Base-by-base conservation (phyloP, 331 rosid genomes). In the Stylosanthes scabra region DNA sequence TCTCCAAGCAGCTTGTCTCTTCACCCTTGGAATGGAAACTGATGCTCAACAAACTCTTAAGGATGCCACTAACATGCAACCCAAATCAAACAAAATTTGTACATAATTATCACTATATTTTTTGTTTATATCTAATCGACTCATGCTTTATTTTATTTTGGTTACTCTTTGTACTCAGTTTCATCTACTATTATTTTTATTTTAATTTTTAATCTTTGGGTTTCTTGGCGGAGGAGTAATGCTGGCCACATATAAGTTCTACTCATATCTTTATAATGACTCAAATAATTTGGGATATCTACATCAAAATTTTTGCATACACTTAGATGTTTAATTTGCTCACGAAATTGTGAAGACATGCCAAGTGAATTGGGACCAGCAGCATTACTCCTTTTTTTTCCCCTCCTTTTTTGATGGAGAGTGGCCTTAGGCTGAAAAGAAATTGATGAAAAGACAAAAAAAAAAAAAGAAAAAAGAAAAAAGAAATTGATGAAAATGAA, bases 31-130 rank as follows among this genome's bases (percentile, higher is more conserved):
- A 55, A 95, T 92, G 97, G 97, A 95, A 66, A 87, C 84, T 76
- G 99, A 95, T 80, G 99, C 97, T 39, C 97, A 91, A 65, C 96
- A 95, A 78, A 86, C 96, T 51, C 96, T 95, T 56, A 91, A 85
- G 75, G 96, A 90, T 68, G 99, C 89, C 54, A 86, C 97, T 56
- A 86, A 86, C 82, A 85, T 90, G 83, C 97, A 95, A 82, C 88
- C 93, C 74, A 91, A 86, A 85, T 87, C 59, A 81, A 88, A 62
- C 83, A 88, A 86, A 75, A 83, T 57, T 75, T 82, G 85, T 75
- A 40, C 82, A 65, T 76, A 65, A 63, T 72, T 75, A 77, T 54
- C 34, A 73, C 27, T 72, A 60, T 66, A 44, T 69, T 66, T 71
- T 9, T 46, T 20, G 25, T 20, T 20, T 20, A 20, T 20, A 20